These are phyloP conservation scores for Alternaria solani DNA, from an alignment of 2,329 filamentous ascomycete genomes.

Conservation along the genomic window DNA sequence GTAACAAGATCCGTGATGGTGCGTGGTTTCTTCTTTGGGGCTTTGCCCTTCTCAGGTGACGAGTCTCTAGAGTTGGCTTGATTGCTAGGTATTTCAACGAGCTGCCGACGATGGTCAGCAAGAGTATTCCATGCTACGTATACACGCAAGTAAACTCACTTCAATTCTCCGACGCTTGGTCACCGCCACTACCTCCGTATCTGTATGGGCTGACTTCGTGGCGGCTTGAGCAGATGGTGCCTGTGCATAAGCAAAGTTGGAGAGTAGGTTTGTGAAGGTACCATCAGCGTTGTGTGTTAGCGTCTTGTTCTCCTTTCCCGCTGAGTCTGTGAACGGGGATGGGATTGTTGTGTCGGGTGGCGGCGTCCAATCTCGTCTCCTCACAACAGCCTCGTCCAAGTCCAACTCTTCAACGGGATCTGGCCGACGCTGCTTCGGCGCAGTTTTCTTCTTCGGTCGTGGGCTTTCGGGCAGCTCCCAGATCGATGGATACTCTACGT, in stretches of 20 bases:
- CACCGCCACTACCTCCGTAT: slow-evolving; percentile 8
- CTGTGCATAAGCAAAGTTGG: slow-evolving; percentile 40
- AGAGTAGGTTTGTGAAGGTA: slow-evolving; percentile 39
- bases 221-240: slow-evolving; percentile 18
- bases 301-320: slow-evolving; percentile 37
- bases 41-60: slow-evolving; percentile 45
- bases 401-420: slow-evolving; percentile 26
- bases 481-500: slow-evolving; percentile 23
- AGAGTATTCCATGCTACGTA: not conserved
- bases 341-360: slow-evolving; percentile 34
- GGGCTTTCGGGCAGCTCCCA: slow-evolving; percentile 40
- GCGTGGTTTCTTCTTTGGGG: slow-evolving; percentile 49
- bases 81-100: slow-evolving; percentile 40
- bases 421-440: slow-evolving; percentile 22
- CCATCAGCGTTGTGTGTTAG: slow-evolving; percentile 7
- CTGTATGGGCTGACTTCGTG: slow-evolving; percentile 6
- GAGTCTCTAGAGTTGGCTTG: slow-evolving; percentile 29
- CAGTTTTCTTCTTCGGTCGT: slow-evolving; percentile 14
- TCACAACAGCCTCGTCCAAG: slow-evolving; percentile 39
- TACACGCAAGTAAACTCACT: slow-evolving; percentile 15
- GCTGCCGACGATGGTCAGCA: slow-evolving; percentile 17
- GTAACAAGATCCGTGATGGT: slow-evolving; percentile 52
- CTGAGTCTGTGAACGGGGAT: slow-evolving; percentile 26
- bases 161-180: slow-evolving; percentile 45
- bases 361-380: slow-evolving; percentile 51